Conservation (phyloP, 805 yeast species). For the Yarrowia divulgata region DNA sequence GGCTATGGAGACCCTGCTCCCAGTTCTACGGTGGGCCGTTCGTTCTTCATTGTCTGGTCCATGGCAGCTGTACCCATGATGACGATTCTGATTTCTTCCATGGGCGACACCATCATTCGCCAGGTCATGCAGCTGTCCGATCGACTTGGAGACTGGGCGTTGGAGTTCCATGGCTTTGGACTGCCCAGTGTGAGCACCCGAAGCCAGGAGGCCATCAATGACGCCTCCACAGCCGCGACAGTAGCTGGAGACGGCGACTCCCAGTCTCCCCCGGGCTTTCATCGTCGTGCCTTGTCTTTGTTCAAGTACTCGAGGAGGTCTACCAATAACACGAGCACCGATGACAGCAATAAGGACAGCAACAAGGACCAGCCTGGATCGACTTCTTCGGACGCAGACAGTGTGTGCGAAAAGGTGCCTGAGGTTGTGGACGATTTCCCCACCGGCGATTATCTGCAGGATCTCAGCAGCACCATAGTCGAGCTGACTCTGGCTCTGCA, state of each 20-base stretch:
- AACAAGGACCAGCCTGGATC: not conserved
- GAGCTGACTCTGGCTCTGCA: slow-evolving; percentile 24
- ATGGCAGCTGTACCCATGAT: slow-evolving; percentile 83
- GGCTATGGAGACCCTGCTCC: slow-evolving; percentile 87
- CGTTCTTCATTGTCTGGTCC: slow-evolving; percentile 82
- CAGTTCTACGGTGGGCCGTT: slow-evolving; percentile 64
- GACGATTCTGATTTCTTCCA: slow-evolving; percentile 79
- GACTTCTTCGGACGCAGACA: slow-evolving; percentile 4
- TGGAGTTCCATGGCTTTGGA: slow-evolving; percentile 31
- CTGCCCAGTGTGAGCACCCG: slow-evolving; percentile 4
- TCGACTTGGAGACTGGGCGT: slow-evolving; percentile 41
- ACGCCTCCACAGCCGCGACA: not conserved
- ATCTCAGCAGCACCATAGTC: slow-evolving; percentile 17
- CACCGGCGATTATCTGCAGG: slow-evolving; percentile 8
- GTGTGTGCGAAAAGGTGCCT: not conserved
- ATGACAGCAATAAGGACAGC: not conserved
- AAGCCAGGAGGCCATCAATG: not conserved
- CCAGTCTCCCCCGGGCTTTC: not conserved
- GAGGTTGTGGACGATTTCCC: slow-evolving; percentile 11
- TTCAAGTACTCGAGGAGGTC: not conserved
- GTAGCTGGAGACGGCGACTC: not conserved
- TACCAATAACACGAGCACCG: not conserved
- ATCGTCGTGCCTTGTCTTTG: slow-evolving; percentile 12
- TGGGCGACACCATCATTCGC: slow-evolving; percentile 62
- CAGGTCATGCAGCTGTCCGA: slow-evolving; percentile 41